Evolutionary conservation across 805 yeast genomes (phyloP).

Genomic region (Ogataea zsoltii): DNA sequence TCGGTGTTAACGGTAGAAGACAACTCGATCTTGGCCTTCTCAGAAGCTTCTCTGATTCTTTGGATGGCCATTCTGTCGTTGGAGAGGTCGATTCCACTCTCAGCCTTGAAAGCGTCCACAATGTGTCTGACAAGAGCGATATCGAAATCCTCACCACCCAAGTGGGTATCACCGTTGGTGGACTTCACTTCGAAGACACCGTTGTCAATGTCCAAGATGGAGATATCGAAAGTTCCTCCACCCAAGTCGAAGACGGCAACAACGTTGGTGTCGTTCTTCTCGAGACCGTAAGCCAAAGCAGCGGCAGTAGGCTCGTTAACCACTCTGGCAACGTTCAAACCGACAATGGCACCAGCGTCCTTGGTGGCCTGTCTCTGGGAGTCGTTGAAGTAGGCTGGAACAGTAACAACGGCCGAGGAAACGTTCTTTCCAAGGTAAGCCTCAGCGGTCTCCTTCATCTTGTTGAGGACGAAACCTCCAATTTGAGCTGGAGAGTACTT

Average conservation of each 20-base stretch:
- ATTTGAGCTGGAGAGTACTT: constrained; percentile 68
- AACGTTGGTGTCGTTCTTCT: constrained; percentile 55
- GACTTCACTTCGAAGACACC: constrained; percentile 98
- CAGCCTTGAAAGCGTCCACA: constrained; percentile 54
- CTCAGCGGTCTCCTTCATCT: constrained; percentile 98
- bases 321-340: constrained; percentile 85
- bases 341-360: constrained; percentile 97
- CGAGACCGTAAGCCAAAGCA: constrained; percentile 93
- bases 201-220: constrained; percentile 93
- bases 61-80: constrained; percentile 61
- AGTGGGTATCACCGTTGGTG: constrained; percentile 93
- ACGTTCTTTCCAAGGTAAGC: constrained; percentile 84
- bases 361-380: constrained; percentile 93
- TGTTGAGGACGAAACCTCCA: constrained; percentile 76
- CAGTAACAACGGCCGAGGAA: constrained; percentile 87
- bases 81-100: constrained; percentile 55
- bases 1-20: constrained; percentile 64
- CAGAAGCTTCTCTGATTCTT: constrained; percentile 79
- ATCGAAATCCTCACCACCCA: constrained; percentile 93
- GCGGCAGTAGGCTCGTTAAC: constrained; percentile 94
- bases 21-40: constrained; percentile 71
- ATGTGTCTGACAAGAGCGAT: constrained; percentile 81
- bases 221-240: constrained; percentile 98
- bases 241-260: constrained; percentile 97
- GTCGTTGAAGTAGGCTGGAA: constrained; percentile 89